These are phyloP conservation scores for Chaetomium olivaceum DNA, from an alignment of 2,329 filamentous ascomycete species.

Conservation along the genomic window DNA sequence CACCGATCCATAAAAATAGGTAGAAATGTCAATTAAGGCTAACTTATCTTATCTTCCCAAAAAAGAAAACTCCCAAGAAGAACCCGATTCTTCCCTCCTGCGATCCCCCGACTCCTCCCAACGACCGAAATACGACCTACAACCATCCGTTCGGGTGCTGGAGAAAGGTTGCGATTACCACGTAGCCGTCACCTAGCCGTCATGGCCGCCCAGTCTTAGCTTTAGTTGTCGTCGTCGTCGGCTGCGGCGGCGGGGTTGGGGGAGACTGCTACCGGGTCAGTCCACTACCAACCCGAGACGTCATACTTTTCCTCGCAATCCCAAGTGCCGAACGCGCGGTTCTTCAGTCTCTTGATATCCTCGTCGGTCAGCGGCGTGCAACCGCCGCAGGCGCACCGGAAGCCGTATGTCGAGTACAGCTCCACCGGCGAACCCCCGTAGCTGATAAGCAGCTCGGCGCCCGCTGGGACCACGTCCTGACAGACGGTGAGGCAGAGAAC, in stretches of 20 bases:
- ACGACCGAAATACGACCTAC: neutral
- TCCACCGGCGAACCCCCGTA: slow-evolving; percentile 46
- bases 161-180: neutral
- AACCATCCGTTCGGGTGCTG: neutral
- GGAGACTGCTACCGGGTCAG: neutral
- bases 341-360: slow-evolving; percentile 14
- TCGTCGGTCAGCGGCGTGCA: slow-evolving; percentile 38
- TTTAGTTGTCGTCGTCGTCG: neutral
- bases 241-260: neutral
- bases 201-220: neutral
- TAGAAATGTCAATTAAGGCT: neutral
- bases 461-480: slow-evolving; percentile 40
- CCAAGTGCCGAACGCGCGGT: neutral
- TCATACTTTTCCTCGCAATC: neutral
- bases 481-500: slow-evolving; percentile 46
- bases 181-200: neutral
- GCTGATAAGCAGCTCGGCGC: slow-evolving; percentile 54
- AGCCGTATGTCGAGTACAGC: slow-evolving; percentile 52
- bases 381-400: slow-evolving; percentile 52
- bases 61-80: neutral
- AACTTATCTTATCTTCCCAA: neutral
- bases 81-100: neutral
- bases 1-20: neutral
- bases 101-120: neutral
- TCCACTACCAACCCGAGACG: slow-evolving; percentile 1